Percentiles rank a stretch among this genome's conserved stretches.
These are phyloP conservation scores for Omphalotus guepiniiformis DNA, from an alignment of 768 basidiomycete genomes.

Conservation along the genomic window DNA sequence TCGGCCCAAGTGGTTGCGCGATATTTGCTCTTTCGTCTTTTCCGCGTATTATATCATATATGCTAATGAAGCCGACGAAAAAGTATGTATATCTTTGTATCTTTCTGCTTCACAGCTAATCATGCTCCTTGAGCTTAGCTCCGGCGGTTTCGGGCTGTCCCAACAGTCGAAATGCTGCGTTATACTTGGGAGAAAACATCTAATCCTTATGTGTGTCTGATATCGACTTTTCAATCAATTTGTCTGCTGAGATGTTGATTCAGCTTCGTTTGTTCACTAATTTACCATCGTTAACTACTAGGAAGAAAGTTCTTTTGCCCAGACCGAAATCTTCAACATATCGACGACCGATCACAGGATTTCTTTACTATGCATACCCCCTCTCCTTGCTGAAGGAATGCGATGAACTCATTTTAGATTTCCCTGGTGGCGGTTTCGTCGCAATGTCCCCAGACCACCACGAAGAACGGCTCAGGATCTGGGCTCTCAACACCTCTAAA, in stretches of 20 bases:
- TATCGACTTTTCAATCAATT: slow-evolving; percentile 4
- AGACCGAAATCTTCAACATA: slow-evolving; percentile 75
- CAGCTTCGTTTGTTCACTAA: slow-evolving; percentile 68
- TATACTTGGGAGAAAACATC: slow-evolving; percentile 95
- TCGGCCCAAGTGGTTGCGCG: slow-evolving; percentile 85
- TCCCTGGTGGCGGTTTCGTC: slow-evolving; percentile 95
- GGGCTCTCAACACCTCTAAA: slow-evolving; percentile 76
- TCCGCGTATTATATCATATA: slow-evolving; percentile 83
- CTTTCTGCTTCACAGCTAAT: background rate
- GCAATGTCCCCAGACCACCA: slow-evolving; percentile 96
- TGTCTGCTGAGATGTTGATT: no score
- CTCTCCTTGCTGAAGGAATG: slow-evolving; percentile 57
- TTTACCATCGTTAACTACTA: slow-evolving; percentile 58
- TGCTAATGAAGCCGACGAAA: slow-evolving; percentile 93
- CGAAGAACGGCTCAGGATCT: slow-evolving; percentile 84
- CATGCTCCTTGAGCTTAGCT: slow-evolving; percentile 45
- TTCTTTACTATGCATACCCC: slow-evolving; percentile 76
- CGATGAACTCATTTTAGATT: slow-evolving; percentile 85
- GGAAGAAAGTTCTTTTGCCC: slow-evolving; percentile 76
- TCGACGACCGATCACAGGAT: slow-evolving; percentile 76
- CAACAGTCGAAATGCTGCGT: slow-evolving; percentile 94
- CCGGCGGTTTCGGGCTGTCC: slow-evolving; percentile 85
- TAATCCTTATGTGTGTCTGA: slow-evolving; percentile 86
- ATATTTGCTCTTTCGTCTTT: slow-evolving; percentile 82
- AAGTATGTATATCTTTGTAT: slow-evolving; percentile 58